A percentile compares a stretch with the other conserved stretches of the same genome.
These are phyloP conservation scores for Flammula alnicola DNA, from an alignment of 1,284 basidiomycete species.

Conservation along the genomic window DNA sequence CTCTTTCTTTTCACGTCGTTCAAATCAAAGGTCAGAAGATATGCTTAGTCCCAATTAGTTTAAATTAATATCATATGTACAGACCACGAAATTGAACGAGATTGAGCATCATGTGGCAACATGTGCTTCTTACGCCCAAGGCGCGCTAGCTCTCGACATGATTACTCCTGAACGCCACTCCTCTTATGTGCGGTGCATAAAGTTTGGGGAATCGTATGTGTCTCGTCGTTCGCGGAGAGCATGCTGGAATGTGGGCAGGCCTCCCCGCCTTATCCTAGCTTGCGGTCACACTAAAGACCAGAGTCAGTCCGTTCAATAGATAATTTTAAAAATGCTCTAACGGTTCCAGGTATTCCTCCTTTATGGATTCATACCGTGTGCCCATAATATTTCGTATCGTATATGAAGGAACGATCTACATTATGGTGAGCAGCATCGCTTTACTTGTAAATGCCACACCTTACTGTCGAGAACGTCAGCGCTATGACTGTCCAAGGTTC, in stretches of 20 bases:
- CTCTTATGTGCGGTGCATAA: too few species aligned
- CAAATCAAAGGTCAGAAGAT: neutral
- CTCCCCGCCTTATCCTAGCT: too few species aligned
- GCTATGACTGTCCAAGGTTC: slow-evolving; percentile 21
- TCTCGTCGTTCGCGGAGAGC: too few species aligned
- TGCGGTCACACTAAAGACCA: too few species aligned
- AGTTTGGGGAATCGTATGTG: too few species aligned
- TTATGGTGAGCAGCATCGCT: too few species aligned
- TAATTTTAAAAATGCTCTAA: neutral
- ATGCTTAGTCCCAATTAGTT: neutral
- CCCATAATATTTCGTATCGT: slow-evolving; percentile 21
- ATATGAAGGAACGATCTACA: slow-evolving; percentile 19
- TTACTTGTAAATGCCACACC: neutral
- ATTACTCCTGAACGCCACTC: too few species aligned
- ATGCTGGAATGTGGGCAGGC: too few species aligned
- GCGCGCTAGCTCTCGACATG: too few species aligned
- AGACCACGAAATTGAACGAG: neutral
- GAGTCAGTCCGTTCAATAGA: neutral
- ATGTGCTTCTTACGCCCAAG: too few species aligned
- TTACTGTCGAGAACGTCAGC: slow-evolving; percentile 19
- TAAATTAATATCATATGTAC: slow-evolving; percentile 5
- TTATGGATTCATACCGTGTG: slow-evolving; percentile 21
- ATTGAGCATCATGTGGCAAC: neutral
- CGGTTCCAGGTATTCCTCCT: slow-evolving; percentile 22
- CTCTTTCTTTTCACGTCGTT: too few species aligned